A percentile compares a stretch with the other conserved stretches of the same genome.
phyloP scores from a whole-genome alignment of 1,284 basidiomycete species.

The Bjerkandera adusta region DNA sequence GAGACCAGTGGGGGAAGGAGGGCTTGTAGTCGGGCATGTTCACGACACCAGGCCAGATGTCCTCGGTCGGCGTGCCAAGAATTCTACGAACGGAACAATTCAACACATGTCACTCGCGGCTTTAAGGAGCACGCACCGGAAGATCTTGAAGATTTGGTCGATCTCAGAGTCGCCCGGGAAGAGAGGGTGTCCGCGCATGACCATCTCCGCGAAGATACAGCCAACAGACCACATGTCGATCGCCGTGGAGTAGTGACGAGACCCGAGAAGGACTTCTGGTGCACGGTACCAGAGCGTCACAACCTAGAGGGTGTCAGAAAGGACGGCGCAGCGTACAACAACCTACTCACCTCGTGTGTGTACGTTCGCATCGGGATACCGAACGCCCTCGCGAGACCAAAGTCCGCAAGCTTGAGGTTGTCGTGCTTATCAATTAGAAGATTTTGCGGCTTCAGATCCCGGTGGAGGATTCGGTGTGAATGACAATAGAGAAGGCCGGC shows the following conservation, averaged over 20 bases:
- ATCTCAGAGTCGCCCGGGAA: conserved; percentile 99
- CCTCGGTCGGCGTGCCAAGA: conserved; percentile 93
- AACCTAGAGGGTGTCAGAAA: conserved; percentile 52
- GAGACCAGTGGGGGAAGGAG: conserved; percentile 94
- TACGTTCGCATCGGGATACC: conserved; percentile 98
- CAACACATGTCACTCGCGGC: neutral
- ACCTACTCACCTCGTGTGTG: conserved; percentile 83
- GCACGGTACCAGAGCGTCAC: conserved; percentile 99
- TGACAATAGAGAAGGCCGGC: conserved; percentile 94
- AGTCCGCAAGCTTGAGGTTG: conserved; percentile 95
- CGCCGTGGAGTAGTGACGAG: conserved; percentile 93
- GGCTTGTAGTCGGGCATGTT: conserved; percentile 94
- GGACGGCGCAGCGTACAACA: neutral
- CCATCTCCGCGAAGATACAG: conserved; percentile 94
- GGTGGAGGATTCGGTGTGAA: conserved; percentile 93
- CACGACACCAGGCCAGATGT: conserved; percentile 90
- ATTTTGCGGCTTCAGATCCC: conserved; percentile 98
- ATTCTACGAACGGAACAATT: conserved; percentile 65
- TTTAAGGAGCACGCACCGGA: conserved; percentile 58
- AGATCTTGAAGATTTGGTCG: conserved; percentile 99
- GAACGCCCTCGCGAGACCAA: conserved; percentile 95
- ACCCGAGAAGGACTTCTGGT: conserved; percentile 94
- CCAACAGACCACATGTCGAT: conserved; percentile 99
- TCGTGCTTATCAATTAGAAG: conserved; percentile 89
- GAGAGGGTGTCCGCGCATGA: conserved; percentile 82